Base-by-base conservation (phyloP, 78 protist genomes). In the Emiliania huxleyi region DNA sequence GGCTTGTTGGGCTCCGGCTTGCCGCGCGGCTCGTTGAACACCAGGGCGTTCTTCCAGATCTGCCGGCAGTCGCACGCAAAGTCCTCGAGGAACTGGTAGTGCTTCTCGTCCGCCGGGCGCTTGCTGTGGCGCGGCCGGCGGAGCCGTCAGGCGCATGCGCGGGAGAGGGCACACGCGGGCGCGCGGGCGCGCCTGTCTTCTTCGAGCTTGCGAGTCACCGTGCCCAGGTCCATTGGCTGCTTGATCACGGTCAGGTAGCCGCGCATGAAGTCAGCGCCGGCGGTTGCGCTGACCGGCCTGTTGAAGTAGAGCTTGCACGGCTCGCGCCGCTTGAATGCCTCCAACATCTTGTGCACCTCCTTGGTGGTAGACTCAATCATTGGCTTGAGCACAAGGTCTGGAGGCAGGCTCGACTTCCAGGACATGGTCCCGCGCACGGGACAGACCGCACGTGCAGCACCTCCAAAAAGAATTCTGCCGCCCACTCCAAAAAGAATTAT, bases 211-310 rank as follows among this genome's bases (percentile, higher is more conserved):
- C 45, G 62, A 15, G 11, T 12, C 23, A 94, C 38, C 43, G 94
- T 92, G 75, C 90, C 92, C 0, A 95, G 48, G 71, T 95, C 96
- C 96, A 95, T 95, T 25, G 96, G 96, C 18, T 87, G 38, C 87
- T 91, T 37, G 94, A 95, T 43, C 35, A 93, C 18, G 18, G 26
- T 15, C 35, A 45, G 92, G 49, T 95, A 95, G 88, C 77, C 93
- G 12, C 87, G 91, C 11, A 90, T 35, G 46, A 33, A 5, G n/a
- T n/a, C n/a, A n/a, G n/a, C n/a, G 62, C 92, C 43, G 12, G 40
- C 37, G 91, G 1, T 46, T 12, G 26, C 43, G 43, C 55, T 33
- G 48, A 85, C 96, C 35, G 96, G 96, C 56, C 44, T 84, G n/a
- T 43, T 25, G 90, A 95, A 95, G 2, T 75, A 89, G 73, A 38